Evolutionary conservation across 257 asterid species (phyloP).

Genomic region (Nemophila menziesii): DNA sequence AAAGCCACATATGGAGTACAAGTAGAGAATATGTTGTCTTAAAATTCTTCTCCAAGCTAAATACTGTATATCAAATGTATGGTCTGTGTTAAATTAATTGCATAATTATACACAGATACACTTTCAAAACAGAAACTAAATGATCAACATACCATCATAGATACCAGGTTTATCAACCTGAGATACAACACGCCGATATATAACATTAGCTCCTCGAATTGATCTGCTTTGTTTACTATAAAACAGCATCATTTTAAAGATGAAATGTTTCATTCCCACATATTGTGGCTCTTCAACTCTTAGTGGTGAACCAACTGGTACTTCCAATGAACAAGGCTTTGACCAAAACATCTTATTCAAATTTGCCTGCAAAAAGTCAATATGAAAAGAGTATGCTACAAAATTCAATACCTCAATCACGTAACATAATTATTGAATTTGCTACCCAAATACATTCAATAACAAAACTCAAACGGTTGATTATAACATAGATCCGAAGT

Average conservation of each 20-base stretch:
- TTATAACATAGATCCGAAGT: no score
- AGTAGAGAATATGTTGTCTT: constrained; percentile 80
- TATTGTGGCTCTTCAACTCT: constrained; percentile 64
- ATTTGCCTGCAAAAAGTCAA: constrained; percentile 38
- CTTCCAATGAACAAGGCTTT: constrained; percentile 75
- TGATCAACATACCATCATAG: constrained; percentile 44
- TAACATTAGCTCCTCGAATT: constrained; percentile 71
- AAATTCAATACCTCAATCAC: background rate
- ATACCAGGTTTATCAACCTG: constrained; percentile 84
- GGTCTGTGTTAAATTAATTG: constrained; percentile 6
- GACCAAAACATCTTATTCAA: constrained; percentile 86
- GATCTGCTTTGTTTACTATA: constrained; percentile 88
- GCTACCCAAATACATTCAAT: no score
- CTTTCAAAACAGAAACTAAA: background rate
- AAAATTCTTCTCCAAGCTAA: constrained; percentile 91
- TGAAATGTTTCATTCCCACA: constrained; percentile 42
- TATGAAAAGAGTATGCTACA: background rate
- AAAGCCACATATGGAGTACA: constrained; percentile 91
- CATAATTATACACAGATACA: background rate
- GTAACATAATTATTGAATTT: no score
- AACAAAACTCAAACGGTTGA: no score
- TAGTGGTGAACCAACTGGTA: constrained; percentile 56
- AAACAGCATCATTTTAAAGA: constrained; percentile 60
- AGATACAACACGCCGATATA: constrained; percentile 51
- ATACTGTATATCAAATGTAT: constrained; percentile 42